Base-by-base conservation (phyloP, 192 early-diverging fungal genomes). In the Phlyctochytrium planicorne region DNA sequence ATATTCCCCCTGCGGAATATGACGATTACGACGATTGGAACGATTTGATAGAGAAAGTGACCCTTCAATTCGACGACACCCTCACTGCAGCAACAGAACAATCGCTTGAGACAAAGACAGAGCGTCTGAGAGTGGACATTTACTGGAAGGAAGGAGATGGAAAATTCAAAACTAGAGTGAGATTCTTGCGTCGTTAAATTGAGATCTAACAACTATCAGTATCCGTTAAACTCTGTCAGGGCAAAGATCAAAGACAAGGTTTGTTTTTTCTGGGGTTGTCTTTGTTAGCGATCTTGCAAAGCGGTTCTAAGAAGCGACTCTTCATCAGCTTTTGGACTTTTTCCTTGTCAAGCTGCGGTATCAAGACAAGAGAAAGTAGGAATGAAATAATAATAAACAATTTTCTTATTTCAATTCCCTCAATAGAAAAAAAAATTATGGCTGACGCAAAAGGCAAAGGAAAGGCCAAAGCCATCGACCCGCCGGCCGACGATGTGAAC, bases 291-390 rank as follows among this genome's bases (percentile, higher is more conserved):
- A 47, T 47, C 10, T 47, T 47, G n/a, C n/a, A n/a, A n/a, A n/a
- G n/a, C n/a, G n/a, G n/a, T n/a, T n/a, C n/a, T n/a, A n/a, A n/a
- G n/a, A n/a, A n/a, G n/a, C n/a, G n/a, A n/a, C n/a, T n/a, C n/a
- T n/a, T n/a, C n/a, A n/a, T n/a, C 6, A 47, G 40, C 40, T 47
- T 47, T 47, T 47, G 40, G 40, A 47, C 40, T 47, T 47, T 47
- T 47, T 47, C 20, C 6, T 47, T 47, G 10, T 14, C 10, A 47
- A 47, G 40, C 20, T 47, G 40, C 6, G 20, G 40, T 47, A 47
- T 47, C 40, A 47, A 47, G 40, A 20, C 6, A 6, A 6, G 40
- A 47, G 20, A 47, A 6, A 47, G 20, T 14, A 47, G 40, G 6
- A 47, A 47, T n/a, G n/a, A n/a, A n/a, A n/a, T n/a, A n/a, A n/a